Conservation (phyloP, 768 basidiomycete genomes). For the Hemileccinum rubropunctum region DNA sequence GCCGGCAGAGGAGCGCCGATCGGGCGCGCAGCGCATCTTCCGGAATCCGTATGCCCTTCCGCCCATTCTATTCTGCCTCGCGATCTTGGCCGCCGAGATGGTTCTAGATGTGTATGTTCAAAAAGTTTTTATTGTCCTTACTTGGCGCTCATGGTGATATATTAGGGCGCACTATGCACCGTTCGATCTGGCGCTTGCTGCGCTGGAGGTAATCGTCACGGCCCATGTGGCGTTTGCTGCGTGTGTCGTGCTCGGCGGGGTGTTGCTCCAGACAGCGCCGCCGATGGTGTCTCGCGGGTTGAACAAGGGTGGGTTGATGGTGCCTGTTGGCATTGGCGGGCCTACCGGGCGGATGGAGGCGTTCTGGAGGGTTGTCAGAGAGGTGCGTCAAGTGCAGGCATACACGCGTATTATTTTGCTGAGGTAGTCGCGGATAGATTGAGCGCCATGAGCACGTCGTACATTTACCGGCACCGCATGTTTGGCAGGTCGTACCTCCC, state of each 20-base stretch:
- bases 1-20: slow-evolving; percentile 9
- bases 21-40: slow-evolving; percentile 35
- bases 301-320: slow-evolving; percentile 12
- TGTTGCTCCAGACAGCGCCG: slow-evolving; percentile 89
- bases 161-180: slow-evolving; percentile 51
- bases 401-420: not conserved
- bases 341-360: slow-evolving; percentile 71
- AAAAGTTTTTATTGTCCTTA: not conserved
- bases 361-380: slow-evolving; percentile 77
- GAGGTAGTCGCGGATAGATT: slow-evolving; percentile 45
- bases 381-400: slow-evolving; percentile 45
- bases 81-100: slow-evolving; percentile 52
- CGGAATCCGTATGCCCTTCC: slow-evolving; percentile 75
- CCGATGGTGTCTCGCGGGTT: slow-evolving; percentile 21
- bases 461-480: slow-evolving; percentile 80
- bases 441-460: slow-evolving; percentile 82
- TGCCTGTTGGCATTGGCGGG: slow-evolving; percentile 3
- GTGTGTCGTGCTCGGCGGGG: slow-evolving; percentile 77
- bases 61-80: slow-evolving; percentile 55
- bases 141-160: not conserved
- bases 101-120: slow-evolving; percentile 56
- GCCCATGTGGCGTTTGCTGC: slow-evolving; percentile 84
- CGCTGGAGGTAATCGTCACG: slow-evolving; percentile 71
- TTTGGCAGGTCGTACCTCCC: slow-evolving; percentile 77
- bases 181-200: slow-evolving; percentile 85